Conservation (phyloP, 2,329 filamentous ascomycete genomes). For the Truncatella angustata region DNA sequence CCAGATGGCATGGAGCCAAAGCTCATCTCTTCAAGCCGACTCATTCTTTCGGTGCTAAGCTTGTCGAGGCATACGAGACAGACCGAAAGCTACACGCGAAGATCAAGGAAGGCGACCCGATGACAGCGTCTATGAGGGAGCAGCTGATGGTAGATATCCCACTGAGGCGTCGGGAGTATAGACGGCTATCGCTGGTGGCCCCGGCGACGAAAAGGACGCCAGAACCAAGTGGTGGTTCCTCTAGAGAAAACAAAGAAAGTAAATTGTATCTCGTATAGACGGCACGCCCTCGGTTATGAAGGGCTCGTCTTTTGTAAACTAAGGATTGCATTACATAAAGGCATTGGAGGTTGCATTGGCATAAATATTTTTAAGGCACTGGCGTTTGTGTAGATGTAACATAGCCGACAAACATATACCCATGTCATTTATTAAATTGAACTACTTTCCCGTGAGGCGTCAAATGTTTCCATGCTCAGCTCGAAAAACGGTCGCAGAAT, state of each 20-base stretch:
- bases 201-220: not conserved
- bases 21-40: conserved; percentile 12
- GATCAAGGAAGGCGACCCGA: conserved; percentile 14
- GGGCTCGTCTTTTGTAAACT: too few species aligned
- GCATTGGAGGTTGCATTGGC: too few species aligned
- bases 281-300: too few species aligned
- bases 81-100: conserved; percentile 23
- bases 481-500: too few species aligned
- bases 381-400: too few species aligned
- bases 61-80: conserved; percentile 23
- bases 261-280: not conserved
- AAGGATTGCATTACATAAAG: too few species aligned
- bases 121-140: conserved; percentile 16
- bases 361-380: too few species aligned
- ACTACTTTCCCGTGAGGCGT: too few species aligned
- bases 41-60: conserved; percentile 17
- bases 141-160: conserved; percentile 24
- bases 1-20: conserved; percentile 15
- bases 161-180: conserved; percentile 5
- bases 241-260: not conserved
- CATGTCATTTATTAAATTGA: too few species aligned
- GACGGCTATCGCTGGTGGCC: not conserved
- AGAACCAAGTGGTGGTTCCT: not conserved
- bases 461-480: too few species aligned
- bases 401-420: too few species aligned